Percentiles rank a stretch among this genome's conserved stretches.
phyloP scores from a whole-genome alignment of 257 asterid species.

The Craterostigma plantagineum region DNA sequence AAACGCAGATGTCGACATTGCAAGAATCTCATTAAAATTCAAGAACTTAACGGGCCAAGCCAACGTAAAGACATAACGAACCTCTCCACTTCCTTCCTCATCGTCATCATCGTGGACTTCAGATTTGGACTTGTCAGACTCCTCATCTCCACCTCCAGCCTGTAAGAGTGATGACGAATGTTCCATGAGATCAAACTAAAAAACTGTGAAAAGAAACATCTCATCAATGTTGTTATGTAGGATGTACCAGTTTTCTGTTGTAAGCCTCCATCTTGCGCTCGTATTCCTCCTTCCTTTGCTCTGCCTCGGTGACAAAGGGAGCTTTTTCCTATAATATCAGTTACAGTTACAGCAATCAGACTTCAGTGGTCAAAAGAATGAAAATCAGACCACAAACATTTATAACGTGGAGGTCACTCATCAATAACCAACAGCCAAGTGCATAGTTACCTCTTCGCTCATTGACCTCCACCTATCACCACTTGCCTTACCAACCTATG shows the following conservation, averaged over 20 bases:
- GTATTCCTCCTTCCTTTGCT: constrained; percentile 28
- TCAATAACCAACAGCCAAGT: too few species aligned
- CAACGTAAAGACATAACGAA: too few species aligned
- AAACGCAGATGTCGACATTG: too few species aligned
- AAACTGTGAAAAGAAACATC: background rate
- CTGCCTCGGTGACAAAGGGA: constrained; percentile 25
- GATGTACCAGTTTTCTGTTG: constrained; percentile 25
- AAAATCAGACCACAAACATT: too few species aligned
- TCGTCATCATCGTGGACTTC: constrained; percentile 44
- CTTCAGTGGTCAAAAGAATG: too few species aligned
- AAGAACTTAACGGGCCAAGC: constrained; percentile 9
- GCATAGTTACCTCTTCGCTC: constrained; percentile 25
- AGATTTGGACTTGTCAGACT: constrained; percentile 61
- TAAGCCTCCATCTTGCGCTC: constrained; percentile 29
- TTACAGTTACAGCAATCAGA: too few species aligned
- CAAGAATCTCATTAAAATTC: background rate
- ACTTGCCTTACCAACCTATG: constrained; percentile 60
- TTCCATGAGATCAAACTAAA: background rate
- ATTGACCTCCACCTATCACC: constrained; percentile 52
- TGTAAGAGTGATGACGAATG: constrained; percentile 1
- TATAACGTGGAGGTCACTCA: too few species aligned
- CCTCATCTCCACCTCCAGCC: constrained; percentile 36
- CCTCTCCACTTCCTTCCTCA: constrained; percentile 43
- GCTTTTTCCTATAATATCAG: constrained; percentile 30
- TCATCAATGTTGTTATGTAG: background rate